Conservation (phyloP, 169 alveolate species). For the Theileria sp. region DNA sequence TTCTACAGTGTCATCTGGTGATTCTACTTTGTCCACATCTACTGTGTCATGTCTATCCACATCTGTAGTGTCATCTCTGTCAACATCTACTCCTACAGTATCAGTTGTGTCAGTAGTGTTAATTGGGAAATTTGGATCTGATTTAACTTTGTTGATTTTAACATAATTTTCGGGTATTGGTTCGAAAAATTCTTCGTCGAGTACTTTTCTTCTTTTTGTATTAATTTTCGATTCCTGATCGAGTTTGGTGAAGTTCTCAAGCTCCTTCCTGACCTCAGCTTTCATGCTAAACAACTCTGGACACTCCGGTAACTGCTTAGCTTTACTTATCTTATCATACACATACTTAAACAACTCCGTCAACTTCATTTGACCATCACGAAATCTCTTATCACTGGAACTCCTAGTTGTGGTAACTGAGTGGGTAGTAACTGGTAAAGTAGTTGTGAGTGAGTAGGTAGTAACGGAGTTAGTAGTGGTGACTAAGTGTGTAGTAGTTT, state of each 20-base stretch:
- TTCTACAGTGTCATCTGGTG: no score
- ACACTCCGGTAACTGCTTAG: conserved; percentile 47
- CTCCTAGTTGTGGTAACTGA: no score
- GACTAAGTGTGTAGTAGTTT: no score
- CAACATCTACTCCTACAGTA: no score
- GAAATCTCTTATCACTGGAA: not conserved
- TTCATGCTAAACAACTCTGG: conserved; percentile 27
- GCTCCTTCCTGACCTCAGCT: conserved; percentile 28
- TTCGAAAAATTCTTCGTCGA: conserved; percentile 22
- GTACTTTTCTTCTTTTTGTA: conserved; percentile 38
- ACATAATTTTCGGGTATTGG: conserved; percentile 29
- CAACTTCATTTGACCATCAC: conserved; percentile 44
- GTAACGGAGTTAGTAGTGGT: conserved; percentile 9
- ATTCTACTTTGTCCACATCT: not conserved
- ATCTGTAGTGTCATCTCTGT: not conserved
- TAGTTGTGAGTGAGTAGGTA: not conserved
- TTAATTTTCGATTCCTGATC: conserved; percentile 11
- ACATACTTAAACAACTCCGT: conserved; percentile 55
- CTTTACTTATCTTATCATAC: conserved; percentile 43
- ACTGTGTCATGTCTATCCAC: not conserved
- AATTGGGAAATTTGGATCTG: not conserved
- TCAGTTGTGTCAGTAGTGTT: not conserved
- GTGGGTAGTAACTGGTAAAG: no score
- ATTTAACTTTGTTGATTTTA: conserved; percentile 3
- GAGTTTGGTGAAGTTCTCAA: not conserved